Evolutionary conservation across 1,284 basidiomycete species (phyloP).

Genomic region (Pascua guehoae): DNA sequence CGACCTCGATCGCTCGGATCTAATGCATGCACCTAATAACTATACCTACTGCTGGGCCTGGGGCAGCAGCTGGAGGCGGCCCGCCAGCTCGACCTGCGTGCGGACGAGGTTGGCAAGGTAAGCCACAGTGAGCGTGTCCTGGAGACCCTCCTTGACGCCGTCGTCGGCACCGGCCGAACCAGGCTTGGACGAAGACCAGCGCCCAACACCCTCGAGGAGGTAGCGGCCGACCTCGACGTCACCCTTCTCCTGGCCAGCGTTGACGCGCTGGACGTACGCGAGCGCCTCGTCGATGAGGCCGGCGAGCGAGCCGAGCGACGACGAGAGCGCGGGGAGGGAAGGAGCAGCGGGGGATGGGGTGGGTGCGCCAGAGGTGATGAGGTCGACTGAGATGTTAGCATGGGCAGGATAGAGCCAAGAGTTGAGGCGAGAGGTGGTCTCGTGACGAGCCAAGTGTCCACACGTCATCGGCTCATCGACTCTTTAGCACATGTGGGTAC

Average conservation of each 20-base stretch:
- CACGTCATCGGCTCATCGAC: neutral
- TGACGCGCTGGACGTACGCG: conserved; percentile 77
- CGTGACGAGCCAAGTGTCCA: neutral
- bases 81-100: conserved; percentile 89
- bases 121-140: conserved; percentile 91
- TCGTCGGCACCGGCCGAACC: conserved; percentile 35
- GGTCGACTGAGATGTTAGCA: conserved; percentile 60
- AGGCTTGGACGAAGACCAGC: conserved; percentile 55
- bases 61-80: conserved; percentile 74
- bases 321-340: conserved; percentile 39
- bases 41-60: conserved; percentile 23
- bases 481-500: conserved; percentile 44
- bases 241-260: conserved; percentile 72
- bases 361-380: conserved; percentile 55
- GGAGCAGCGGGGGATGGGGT: conserved; percentile 42
- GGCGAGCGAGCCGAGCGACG: conserved; percentile 50
- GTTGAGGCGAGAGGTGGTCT: neutral
- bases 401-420: conserved; percentile 2
- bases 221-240: conserved; percentile 87
- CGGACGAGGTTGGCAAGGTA: conserved; percentile 93
- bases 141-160: conserved; percentile 48
- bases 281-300: conserved; percentile 59
- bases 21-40: neutral
- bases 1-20: no score
- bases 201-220: conserved; percentile 82